phyloP scores from a whole-genome alignment of 78 protist genomes.

The Guillardia theta region DNA sequence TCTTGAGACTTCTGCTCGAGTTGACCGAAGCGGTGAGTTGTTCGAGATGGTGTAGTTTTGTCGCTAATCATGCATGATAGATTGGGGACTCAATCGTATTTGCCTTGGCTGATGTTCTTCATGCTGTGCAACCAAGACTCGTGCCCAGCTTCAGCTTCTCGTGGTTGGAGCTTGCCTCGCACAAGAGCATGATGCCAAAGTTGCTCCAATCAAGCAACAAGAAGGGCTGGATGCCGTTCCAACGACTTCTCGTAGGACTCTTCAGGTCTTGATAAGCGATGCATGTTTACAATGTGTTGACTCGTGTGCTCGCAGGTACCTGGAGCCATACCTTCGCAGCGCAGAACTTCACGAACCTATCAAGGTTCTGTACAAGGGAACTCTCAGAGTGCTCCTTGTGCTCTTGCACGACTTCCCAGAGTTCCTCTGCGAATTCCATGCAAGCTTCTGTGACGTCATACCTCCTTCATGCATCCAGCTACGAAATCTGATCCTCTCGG shows the following conservation, averaged over 20 bases:
- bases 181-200: constrained; percentile 88
- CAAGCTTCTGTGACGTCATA: constrained; percentile 89
- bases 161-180: constrained; percentile 94
- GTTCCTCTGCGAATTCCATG: constrained; percentile 94
- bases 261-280: background rate
- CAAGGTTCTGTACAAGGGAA: constrained; percentile 81
- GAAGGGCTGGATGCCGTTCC: constrained; percentile 78
- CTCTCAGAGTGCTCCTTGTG: constrained; percentile 76
- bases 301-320: constrained; percentile 56
- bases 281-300: background rate
- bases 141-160: constrained; percentile 95
- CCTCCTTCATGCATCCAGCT: constrained; percentile 94
- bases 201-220: constrained; percentile 60
- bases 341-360: constrained; percentile 78
- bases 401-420: constrained; percentile 99
- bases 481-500: constrained; percentile 92
- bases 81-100: constrained; percentile 66
- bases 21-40: constrained; percentile 61
- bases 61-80: too few species aligned
- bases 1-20: constrained; percentile 71
- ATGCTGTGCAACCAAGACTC: constrained; percentile 78
- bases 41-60: too few species aligned
- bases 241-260: constrained; percentile 76
- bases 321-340: constrained; percentile 80
- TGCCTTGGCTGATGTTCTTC: constrained; percentile 70